Percentiles rank a stretch among this genome's conserved stretches.
phyloP scores from a whole-genome alignment of 1,284 basidiomycete species.

The Athelia sp. region DNA sequence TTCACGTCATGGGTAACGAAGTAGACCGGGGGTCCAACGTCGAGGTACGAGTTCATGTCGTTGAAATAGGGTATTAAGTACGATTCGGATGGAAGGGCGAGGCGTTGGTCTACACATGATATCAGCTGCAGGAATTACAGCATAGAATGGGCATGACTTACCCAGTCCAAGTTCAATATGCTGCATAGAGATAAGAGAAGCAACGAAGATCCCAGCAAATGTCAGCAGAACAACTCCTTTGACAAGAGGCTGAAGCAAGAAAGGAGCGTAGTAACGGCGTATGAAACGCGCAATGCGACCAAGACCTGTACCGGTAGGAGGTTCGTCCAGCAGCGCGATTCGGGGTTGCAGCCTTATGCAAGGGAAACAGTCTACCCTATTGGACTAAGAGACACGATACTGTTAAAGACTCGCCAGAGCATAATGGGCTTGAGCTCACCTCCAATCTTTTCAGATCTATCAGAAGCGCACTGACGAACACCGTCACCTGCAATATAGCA shows the following conservation, averaged over 20 bases:
- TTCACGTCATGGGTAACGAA: slow-evolving; percentile 77
- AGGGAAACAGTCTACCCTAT: slow-evolving; percentile 87
- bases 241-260: slow-evolving; percentile 70
- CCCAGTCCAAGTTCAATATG: slow-evolving; percentile 89
- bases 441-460: slow-evolving; percentile 82
- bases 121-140: slow-evolving; percentile 7
- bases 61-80: slow-evolving; percentile 93
- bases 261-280: slow-evolving; percentile 83
- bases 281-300: slow-evolving; percentile 79
- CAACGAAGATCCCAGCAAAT: slow-evolving; percentile 78
- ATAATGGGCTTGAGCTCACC: slow-evolving; percentile 43
- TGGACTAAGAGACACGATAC: slow-evolving; percentile 43
- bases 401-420: neutral
- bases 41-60: slow-evolving; percentile 80
- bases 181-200: slow-evolving; percentile 86
- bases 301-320: slow-evolving; percentile 41
- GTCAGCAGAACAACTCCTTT: slow-evolving; percentile 72
- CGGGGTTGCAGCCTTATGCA: slow-evolving; percentile 73
- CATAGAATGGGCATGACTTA: slow-evolving; percentile 29
- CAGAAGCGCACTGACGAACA: slow-evolving; percentile 86
- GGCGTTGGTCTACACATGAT: slow-evolving; percentile 69
- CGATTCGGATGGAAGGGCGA: slow-evolving; percentile 89
- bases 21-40: slow-evolving; percentile 95
- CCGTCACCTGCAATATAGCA: slow-evolving; percentile 87
- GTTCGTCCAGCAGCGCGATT: slow-evolving; percentile 66